A percentile compares a stretch with the other conserved stretches of the same genome.
Evolutionary conservation across 208 protist species (phyloP).

Genomic region (Trichomonas tenax): DNA sequence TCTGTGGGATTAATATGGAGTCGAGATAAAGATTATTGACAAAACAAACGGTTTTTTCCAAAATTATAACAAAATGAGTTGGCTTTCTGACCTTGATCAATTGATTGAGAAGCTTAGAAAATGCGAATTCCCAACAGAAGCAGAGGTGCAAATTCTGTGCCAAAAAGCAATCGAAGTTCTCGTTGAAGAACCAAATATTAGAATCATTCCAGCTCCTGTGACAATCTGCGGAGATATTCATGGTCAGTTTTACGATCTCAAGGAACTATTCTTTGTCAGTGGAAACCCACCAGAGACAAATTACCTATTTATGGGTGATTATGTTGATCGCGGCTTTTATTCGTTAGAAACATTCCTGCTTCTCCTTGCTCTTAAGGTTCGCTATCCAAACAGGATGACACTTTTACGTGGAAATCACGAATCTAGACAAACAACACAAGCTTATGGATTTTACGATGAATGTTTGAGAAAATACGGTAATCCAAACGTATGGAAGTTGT

Average conservation of each 20-base stretch:
- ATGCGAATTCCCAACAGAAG: constrained; percentile 49
- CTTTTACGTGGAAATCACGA: constrained; percentile 78
- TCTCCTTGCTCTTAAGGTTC: constrained; percentile 63
- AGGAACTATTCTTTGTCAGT: constrained; percentile 66
- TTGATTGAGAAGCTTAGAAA: constrained; percentile 48
- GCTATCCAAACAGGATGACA: constrained; percentile 65
- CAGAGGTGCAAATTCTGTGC: constrained; percentile 40
- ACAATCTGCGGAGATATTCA: constrained; percentile 22
- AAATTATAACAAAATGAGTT: too few species aligned
- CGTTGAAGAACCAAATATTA: background rate
- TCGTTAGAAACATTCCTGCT: constrained; percentile 69
- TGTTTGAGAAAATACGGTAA: constrained; percentile 66
- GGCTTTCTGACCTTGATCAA: constrained; percentile 38
- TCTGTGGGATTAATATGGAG: too few species aligned
- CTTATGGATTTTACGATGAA: constrained; percentile 73
- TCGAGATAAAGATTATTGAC: too few species aligned
- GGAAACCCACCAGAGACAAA: constrained; percentile 76
- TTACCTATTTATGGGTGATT: constrained; percentile 79
- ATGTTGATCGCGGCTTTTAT: constrained; percentile 30
- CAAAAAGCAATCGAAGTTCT: constrained; percentile 11
- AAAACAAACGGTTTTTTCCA: too few species aligned
- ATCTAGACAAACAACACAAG: constrained; percentile 71
- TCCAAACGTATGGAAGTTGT: constrained; percentile 63
- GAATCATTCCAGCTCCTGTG: background rate
- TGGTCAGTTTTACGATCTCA: constrained; percentile 46